Base-by-base conservation (phyloP, 331 rosid species). In the Spiraea crenata region DNA sequence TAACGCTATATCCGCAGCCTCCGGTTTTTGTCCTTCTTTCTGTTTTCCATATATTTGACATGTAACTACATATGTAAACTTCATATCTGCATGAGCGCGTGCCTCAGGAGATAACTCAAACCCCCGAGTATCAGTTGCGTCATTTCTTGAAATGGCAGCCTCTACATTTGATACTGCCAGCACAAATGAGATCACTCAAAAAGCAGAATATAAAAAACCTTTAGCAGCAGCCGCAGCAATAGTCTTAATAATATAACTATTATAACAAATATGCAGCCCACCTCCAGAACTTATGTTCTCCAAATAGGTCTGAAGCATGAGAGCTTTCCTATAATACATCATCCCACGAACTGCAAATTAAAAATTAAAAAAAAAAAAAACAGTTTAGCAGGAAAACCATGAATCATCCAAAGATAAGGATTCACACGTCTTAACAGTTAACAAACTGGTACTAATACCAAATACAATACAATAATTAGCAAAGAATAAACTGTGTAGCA, bases 261-360 rank as follows among this genome's bases (percentile, higher is more conserved):
- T 48, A 16, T 41, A 68, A 20, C 4, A 52, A 6, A 69, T 15
- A 9, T 4, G 54, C 54, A 64, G 38, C 91, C 77, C 52, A 93
- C 98, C 98, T 80, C 76, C 91, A 38, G 85, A 74, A 55, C 77
- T 77, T 51, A 75, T 63, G 66, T 85, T 85, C 81, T 93, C 98
- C 81, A 93, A 79, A 84, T 93, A 90, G 68, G 98, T 82, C 80
- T 90, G 98, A 74, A 93, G 89, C 97, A 93, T 93, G 31, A 90
- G 89, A 81, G 98, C 97, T 81, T 93, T 93, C 82, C 97, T 80
- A 69, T 93, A 93, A 81, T 93, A 90, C 98, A 93, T 93, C 97
- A 93, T 93, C 76, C 98, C 97, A 55, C 97, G 95, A 76, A 93
- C 98, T 93, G 90, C 76, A 66, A 58, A 73, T 63, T 65, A 52